phyloP scores from a whole-genome alignment of 306 rosid genomes.

The Amphicarpaea edgeworthii region DNA sequence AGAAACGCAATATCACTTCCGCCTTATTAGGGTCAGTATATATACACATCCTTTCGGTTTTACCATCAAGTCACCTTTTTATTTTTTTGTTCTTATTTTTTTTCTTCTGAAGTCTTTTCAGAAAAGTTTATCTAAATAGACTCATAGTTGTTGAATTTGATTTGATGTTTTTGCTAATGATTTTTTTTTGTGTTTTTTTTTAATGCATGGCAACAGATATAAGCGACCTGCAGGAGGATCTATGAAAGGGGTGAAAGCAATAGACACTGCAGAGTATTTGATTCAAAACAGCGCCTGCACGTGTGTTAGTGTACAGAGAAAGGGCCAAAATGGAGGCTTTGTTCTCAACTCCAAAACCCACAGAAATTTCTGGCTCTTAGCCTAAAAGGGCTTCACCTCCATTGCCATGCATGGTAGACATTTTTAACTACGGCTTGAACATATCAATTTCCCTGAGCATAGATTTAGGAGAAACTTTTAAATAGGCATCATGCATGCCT shows the following conservation, averaged over 20 bases:
- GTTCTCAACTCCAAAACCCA: conserved; percentile 85
- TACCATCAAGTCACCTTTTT: no score
- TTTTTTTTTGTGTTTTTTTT: no score
- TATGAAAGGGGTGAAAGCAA: conserved; percentile 52
- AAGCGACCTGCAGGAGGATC: conserved; percentile 65
- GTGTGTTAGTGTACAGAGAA: conserved; percentile 83
- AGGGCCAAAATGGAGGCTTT: conserved; percentile 82
- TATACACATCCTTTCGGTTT: no score
- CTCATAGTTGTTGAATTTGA: no score
- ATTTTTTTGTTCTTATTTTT: no score
- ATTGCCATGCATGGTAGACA: not conserved
- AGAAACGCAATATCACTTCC: conserved; percentile 68
- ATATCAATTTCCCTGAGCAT: conserved; percentile 21
- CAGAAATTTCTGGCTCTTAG: conserved; percentile 91
- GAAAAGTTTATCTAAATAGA: no score
- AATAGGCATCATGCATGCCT: conserved; percentile 4
- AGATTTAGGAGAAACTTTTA: conserved; percentile 35
- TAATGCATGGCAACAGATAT: conserved; percentile 49
- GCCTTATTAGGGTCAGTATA: conserved; percentile 66
- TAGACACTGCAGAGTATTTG: conserved; percentile 86
- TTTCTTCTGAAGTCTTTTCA: no score
- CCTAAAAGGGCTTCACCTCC: conserved; percentile 49
- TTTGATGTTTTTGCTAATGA: no score
- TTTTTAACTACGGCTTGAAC: not conserved
- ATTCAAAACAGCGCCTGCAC: conserved; percentile 80